Evolutionary conservation across 2,329 filamentous ascomycete genomes (phyloP).

Genomic region (Monosporascus sp.): DNA sequence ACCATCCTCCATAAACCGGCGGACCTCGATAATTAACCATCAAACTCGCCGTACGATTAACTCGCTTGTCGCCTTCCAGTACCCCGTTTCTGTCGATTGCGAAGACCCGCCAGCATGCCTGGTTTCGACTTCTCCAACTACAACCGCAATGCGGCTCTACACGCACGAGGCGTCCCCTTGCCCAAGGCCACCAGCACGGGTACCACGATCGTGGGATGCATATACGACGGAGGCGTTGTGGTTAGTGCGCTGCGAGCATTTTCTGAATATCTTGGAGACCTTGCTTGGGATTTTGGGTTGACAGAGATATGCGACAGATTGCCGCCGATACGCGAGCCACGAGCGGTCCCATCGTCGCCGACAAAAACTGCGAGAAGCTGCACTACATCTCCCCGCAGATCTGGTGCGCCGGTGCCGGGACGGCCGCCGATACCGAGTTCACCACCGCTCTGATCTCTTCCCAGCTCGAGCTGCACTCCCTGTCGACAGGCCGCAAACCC

Average conservation of each 20-base stretch:
- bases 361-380: slow-evolving; percentile 99
- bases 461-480: slow-evolving; percentile 93
- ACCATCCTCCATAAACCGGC: no score
- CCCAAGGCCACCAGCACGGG: slow-evolving; percentile 98
- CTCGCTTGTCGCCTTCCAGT: no score
- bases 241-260: slow-evolving; percentile 42
- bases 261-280: no score
- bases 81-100: background rate
- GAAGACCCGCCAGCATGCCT: slow-evolving; percentile 60
- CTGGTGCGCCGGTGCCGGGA: slow-evolving; percentile 98
- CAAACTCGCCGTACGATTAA: no score
- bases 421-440: slow-evolving; percentile 97
- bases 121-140: slow-evolving; percentile 99
- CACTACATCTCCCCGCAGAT: slow-evolving; percentile 99
- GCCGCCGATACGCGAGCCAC: slow-evolving; percentile 97
- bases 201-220: slow-evolving; percentile 96
- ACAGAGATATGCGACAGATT: slow-evolving; percentile 52
- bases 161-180: slow-evolving; percentile 86
- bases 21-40: no score
- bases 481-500: slow-evolving; percentile 93
- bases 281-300: slow-evolving; percentile 1
- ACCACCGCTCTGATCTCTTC: slow-evolving; percentile 98
- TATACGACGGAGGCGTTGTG: slow-evolving; percentile 94
- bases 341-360: slow-evolving; percentile 94
- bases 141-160: slow-evolving; percentile 95